Base-by-base conservation (phyloP, 129 eudicot genomes). In the Scalesia atractyloides region DNA sequence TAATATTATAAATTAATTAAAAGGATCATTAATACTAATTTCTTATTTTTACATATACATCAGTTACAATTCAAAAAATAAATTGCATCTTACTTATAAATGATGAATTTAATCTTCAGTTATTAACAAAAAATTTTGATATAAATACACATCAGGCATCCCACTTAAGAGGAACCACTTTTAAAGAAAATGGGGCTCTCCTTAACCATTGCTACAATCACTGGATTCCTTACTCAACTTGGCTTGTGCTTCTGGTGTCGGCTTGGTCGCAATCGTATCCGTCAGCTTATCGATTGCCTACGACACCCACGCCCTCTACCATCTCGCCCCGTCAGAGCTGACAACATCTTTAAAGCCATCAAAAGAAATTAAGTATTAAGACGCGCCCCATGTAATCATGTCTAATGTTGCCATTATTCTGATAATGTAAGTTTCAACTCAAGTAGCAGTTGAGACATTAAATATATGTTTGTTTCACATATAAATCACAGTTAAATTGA, bases 221-320 rank as follows among this genome's bases (percentile, higher is more conserved):
- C 81, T 0, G 86, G 86, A 83, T 24, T 79, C 24, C 37, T 75
- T 22, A 79, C 81, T 5, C 83, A 79, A 36, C 14, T 83, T 0
- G 81, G 83, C 6, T 26, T 79, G 36, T 61, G 70, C 66, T 52
- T 73, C 46, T 79, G 78, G 81, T 79, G 77, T 54, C 66, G 79
- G 5, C 81, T 62, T 20, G 17, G 68, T 48, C 63, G 73, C 39
- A 65, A 79, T 59, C 75, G 81, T 46, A 20, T 83, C 17, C 63
- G 66, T 11, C 83, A 70, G 64, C 77, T 79, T 48, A 73, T 79
- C 16, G 30, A 79, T 49, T 79, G 83, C 64, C 74, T 79, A 36
- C 76, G 86, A 17, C 86, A 79, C 43, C 83, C 79, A 20, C 79
- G 64, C 36, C 79, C 76, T 41, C 86, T 76, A 22, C 85, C 82